Conservation (phyloP, 2,329 filamentous ascomycete species). For the Xylariaceae sp. region DNA sequence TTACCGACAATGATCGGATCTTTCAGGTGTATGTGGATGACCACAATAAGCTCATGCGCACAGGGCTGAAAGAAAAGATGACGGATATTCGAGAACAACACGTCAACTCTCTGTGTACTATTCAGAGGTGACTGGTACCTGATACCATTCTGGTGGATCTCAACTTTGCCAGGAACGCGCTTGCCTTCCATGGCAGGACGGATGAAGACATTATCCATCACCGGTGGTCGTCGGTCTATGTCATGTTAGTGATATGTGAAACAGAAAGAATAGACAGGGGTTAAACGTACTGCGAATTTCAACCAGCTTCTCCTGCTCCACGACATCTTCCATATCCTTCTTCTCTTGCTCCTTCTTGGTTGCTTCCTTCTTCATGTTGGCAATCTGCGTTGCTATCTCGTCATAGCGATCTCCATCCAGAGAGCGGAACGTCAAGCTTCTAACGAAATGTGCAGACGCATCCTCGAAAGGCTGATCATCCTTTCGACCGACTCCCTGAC, state of each 20-base stretch:
- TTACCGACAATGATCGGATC: constrained; percentile 98
- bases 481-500: constrained; percentile 93
- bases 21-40: constrained; percentile 96
- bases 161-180: constrained; percentile 89
- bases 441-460: constrained; percentile 88
- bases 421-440: constrained; percentile 92
- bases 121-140: constrained; percentile 82
- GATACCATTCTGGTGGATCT: constrained; percentile 98
- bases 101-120: constrained; percentile 79
- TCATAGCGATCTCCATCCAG: constrained; percentile 84
- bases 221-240: constrained; percentile 80
- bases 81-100: constrained; percentile 97
- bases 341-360: constrained; percentile 95
- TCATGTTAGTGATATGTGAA: constrained; percentile 35
- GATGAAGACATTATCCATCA: constrained; percentile 92
- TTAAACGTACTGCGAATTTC: constrained; percentile 79
- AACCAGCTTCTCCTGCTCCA: constrained; percentile 95
- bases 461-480: constrained; percentile 98
- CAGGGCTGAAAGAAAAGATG: constrained; percentile 99
- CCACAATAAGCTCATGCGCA: constrained; percentile 91
- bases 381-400: constrained; percentile 88
- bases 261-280: not conserved
- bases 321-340: constrained; percentile 99
- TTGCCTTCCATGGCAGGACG: constrained; percentile 95
- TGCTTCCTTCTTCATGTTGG: constrained; percentile 90